Evolutionary conservation across 768 basidiomycete genomes (phyloP).

Genomic region (Xerocomus spinulosus): DNA sequence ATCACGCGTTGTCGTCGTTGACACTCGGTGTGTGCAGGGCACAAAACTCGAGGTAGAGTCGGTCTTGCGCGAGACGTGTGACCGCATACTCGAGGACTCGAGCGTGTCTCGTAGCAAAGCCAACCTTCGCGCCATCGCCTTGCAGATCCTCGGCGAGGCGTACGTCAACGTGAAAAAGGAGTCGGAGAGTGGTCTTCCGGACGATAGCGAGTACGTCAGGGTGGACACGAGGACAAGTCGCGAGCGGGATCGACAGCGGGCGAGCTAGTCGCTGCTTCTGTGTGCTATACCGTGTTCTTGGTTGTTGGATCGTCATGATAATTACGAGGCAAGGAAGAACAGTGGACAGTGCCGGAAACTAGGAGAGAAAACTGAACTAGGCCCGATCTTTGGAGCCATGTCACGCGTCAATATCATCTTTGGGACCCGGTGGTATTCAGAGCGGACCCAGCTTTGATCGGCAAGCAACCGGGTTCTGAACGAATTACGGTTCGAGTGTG

Average conservation of each 20-base stretch:
- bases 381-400: no score
- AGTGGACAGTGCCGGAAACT: neutral
- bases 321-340: neutral
- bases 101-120: conserved; percentile 51
- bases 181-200: conserved; percentile 31
- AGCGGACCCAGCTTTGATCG: no score
- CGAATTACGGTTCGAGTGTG: no score
- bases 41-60: conserved; percentile 91
- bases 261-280: conserved; percentile 6
- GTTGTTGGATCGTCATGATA: neutral
- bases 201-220: conserved; percentile 78
- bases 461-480: no score
- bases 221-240: conserved; percentile 72
- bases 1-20: neutral
- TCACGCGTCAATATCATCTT: no score
- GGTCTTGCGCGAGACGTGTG: conserved; percentile 83
- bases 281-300: conserved; percentile 7
- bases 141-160: conserved; percentile 82
- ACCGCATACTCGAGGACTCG: conserved; percentile 65
- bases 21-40: conserved; percentile 44
- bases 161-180: conserved; percentile 71
- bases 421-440: no score
- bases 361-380: neutral
- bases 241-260: conserved; percentile 34
- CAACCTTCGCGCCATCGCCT: conserved; percentile 68